These are phyloP conservation scores for Podospora bellae-mahoneyi DNA, from an alignment of 495 filamentous ascomycete species.

Conservation along the genomic window DNA sequence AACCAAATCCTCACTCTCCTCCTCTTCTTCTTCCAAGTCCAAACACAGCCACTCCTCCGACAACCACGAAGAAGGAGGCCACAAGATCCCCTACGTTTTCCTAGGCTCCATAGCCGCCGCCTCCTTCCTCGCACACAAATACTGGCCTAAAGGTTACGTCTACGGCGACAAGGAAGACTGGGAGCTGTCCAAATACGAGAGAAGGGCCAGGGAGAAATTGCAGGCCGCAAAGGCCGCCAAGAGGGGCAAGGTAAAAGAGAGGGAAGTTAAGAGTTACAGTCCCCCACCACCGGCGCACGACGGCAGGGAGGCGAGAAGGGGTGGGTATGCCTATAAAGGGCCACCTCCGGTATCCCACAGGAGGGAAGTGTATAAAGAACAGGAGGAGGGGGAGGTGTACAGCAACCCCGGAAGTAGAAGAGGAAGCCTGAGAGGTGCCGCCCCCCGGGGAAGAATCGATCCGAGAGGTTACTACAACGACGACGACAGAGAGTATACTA, in stretches of 20 bases:
- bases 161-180: constrained; percentile 41
- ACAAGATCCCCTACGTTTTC: constrained; percentile 37
- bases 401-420: background rate
- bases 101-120: constrained; percentile 40
- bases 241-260: background rate
- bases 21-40: constrained; percentile 10
- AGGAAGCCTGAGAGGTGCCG: background rate
- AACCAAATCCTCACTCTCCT: constrained; percentile 17
- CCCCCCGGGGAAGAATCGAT: background rate
- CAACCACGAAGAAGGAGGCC: constrained; percentile 12
- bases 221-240: constrained; percentile 7
- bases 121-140: constrained; percentile 36
- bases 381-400: background rate
- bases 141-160: constrained; percentile 41
- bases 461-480: background rate
- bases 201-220: background rate
- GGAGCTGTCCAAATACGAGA: constrained; percentile 27
- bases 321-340: background rate
- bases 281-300: background rate
- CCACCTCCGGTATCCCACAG: no score
- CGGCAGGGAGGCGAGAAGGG: background rate
- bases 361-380: background rate
- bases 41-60: constrained; percentile 10
- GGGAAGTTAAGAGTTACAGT: background rate
- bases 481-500: background rate